phyloP scores from a whole-genome alignment of 805 yeast species.

The Wickerhamomyces subpelliculosus region DNA sequence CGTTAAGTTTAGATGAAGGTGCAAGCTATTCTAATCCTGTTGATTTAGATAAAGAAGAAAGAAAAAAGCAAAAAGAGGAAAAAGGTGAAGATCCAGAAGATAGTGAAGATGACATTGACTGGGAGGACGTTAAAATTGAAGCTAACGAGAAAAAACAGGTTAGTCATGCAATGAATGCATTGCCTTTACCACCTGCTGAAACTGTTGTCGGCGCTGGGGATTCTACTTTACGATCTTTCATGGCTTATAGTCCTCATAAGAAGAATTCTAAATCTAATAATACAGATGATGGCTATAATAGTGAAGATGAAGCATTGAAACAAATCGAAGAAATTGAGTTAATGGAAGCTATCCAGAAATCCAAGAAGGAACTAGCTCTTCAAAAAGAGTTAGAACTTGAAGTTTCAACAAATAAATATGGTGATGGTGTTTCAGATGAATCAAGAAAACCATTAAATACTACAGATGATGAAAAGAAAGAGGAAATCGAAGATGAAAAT shows the following conservation, averaged over 20 bases:
- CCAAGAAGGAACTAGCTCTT: slow-evolving; percentile 34
- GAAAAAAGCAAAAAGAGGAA: slow-evolving; percentile 16
- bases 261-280: slow-evolving; percentile 1
- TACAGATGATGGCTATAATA: slow-evolving; percentile 10
- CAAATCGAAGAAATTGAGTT: slow-evolving; percentile 28
- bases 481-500: slow-evolving; percentile 21
- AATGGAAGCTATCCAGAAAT: slow-evolving; percentile 34
- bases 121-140: slow-evolving; percentile 61
- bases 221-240: slow-evolving; percentile 10
- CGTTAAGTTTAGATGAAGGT: slow-evolving; percentile 52
- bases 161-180: slow-evolving; percentile 35
- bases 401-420: too few relatives aligned
- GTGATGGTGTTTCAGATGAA: not conserved
- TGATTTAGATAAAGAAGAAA: slow-evolving; percentile 27
- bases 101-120: slow-evolving; percentile 46
- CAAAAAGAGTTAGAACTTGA: slow-evolving; percentile 15
- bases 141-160: slow-evolving; percentile 18
- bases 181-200: slow-evolving; percentile 28
- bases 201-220: slow-evolving; percentile 8
- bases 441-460: slow-evolving; percentile 23
- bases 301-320: slow-evolving; percentile 17
- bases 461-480: slow-evolving; percentile 29
- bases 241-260: slow-evolving; percentile 15
- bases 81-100: slow-evolving; percentile 9
- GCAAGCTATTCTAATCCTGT: slow-evolving; percentile 40